A percentile compares a stretch with the other conserved stretches of the same genome.
These are phyloP conservation scores for Beauveria pseudobassiana DNA, from an alignment of 2,329 filamentous ascomycete genomes.

Conservation along the genomic window DNA sequence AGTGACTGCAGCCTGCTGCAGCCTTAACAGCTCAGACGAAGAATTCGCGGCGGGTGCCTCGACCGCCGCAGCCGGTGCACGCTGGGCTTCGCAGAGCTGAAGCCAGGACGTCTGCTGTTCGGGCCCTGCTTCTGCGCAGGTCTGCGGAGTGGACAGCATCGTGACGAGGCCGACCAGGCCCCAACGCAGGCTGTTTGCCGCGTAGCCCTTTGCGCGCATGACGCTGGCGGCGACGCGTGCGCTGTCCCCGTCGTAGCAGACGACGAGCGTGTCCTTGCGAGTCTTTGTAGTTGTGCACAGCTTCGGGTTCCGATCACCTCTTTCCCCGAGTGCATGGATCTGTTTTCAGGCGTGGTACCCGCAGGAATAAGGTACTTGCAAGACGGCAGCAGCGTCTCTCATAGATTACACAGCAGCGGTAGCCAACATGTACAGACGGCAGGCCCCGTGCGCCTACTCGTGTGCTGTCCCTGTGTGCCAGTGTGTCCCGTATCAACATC, in stretches of 20 bases:
- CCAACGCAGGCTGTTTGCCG: conserved; percentile 38
- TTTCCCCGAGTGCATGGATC: no score
- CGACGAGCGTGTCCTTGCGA: conserved; percentile 32
- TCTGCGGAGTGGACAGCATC: background rate
- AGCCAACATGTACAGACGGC: no score
- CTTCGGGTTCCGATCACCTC: no score
- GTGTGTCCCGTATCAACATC: no score
- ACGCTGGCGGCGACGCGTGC: conserved; percentile 47
- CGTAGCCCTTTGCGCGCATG: conserved; percentile 40
- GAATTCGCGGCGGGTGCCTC: background rate
- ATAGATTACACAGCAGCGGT: no score
- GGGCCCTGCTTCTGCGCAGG: background rate
- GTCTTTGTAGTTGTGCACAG: no score
- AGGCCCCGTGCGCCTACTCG: no score
- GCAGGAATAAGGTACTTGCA: no score
- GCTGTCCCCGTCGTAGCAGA: conserved; percentile 49
- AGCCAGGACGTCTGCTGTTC: background rate
- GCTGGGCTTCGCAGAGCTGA: background rate
- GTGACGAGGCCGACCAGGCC: conserved; percentile 22
- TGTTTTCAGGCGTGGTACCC: no score
- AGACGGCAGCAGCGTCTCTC: no score
- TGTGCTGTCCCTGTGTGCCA: no score
- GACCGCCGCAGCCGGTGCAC: background rate
- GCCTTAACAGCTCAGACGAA: background rate
- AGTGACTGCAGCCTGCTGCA: background rate